Evolutionary conservation across 2,329 filamentous ascomycete genomes (phyloP).

Genomic region (Talaromyces sp.): DNA sequence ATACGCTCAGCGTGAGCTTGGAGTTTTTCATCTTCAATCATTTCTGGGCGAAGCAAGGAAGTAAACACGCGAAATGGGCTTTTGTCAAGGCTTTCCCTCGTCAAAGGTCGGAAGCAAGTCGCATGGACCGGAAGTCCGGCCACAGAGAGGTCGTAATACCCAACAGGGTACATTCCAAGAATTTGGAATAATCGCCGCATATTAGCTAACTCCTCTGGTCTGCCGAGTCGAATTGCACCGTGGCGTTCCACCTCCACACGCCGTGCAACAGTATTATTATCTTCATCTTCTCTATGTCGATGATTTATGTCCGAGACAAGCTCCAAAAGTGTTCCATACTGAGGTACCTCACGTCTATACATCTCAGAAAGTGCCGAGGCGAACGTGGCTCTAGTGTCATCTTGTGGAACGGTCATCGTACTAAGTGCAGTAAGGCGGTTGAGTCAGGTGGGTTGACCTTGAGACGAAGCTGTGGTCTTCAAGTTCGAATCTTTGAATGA

Average conservation of each 20-base stretch:
- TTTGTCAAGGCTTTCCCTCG: background rate
- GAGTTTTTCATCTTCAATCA: background rate
- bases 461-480: no score
- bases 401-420: background rate
- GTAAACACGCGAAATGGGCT: background rate
- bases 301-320: conserved; percentile 22
- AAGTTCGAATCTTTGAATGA: no score
- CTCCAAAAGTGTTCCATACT: conserved; percentile 21
- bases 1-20: background rate
- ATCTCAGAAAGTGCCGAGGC: conserved; percentile 29
- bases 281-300: background rate
- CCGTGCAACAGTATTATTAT: background rate
- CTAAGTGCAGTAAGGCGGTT: no score
- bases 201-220: background rate
- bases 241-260: background rate
- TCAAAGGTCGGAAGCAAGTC: conserved; percentile 49
- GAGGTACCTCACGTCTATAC: conserved; percentile 25
- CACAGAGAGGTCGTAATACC: conserved; percentile 51
- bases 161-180: conserved; percentile 50
- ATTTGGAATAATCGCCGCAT: conserved; percentile 46
- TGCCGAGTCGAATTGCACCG: background rate
- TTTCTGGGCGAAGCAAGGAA: background rate
- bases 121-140: conserved; percentile 52
- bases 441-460: no score
- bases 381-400: background rate